Evolutionary conservation across 1,284 basidiomycete genomes (phyloP).

Genomic region (Puccinia horiana): DNA sequence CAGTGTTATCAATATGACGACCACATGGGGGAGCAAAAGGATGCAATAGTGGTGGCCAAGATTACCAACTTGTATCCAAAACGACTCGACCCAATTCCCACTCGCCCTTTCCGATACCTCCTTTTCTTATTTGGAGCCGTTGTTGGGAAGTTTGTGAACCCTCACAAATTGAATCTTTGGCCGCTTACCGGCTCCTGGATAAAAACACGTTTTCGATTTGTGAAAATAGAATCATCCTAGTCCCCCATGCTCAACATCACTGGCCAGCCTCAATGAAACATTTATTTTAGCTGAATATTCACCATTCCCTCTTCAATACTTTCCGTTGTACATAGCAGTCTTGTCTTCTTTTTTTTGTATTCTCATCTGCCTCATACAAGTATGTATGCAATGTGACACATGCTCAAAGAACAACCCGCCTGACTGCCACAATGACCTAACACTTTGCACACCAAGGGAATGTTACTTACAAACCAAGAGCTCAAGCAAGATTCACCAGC

Average conservation of each 20-base stretch:
- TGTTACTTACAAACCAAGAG: too few relatives aligned
- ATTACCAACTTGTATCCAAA: conserved; percentile 32
- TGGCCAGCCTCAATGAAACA: neutral
- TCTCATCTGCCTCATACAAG: neutral
- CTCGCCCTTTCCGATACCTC: neutral
- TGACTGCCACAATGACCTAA: too few relatives aligned
- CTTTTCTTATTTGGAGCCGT: conserved; percentile 16
- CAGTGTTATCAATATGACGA: conserved; percentile 8
- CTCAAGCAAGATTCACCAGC: too few relatives aligned
- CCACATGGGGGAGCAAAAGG: neutral
- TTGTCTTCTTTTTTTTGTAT: neutral
- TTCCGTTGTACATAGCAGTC: neutral
- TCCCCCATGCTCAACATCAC: conserved; percentile 13
- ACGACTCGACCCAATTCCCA: neutral
- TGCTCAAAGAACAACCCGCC: too few relatives aligned
- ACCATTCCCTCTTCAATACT: neutral
- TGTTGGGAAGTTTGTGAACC: conserved; percentile 8
- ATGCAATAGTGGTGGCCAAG: neutral
- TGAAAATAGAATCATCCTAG: conserved; percentile 10
- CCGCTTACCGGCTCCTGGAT: conserved; percentile 1
- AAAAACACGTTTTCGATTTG: neutral
- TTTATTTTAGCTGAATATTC: too few relatives aligned
- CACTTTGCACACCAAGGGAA: too few relatives aligned
- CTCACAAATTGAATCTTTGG: conserved; percentile 11
- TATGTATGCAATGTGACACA: too few relatives aligned